Percentiles rank a stretch among this genome's conserved stretches.
Evolutionary conservation across 2,329 filamentous ascomycete genomes (phyloP).

Genomic region (Calonectria leucothoes): DNA sequence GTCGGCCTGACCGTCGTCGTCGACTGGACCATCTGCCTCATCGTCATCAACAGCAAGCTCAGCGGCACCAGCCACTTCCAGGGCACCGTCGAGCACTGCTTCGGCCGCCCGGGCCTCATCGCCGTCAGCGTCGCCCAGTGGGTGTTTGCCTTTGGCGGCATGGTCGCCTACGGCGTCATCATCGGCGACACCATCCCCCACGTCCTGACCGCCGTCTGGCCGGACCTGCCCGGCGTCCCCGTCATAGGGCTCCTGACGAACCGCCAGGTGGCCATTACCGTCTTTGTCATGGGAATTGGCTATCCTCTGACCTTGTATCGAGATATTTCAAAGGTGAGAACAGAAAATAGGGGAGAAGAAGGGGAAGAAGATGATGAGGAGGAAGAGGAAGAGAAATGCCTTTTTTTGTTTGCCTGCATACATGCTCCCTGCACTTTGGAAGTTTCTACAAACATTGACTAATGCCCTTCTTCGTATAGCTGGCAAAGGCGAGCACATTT

Average conservation of each 20-base stretch:
- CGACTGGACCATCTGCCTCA: constrained; percentile 98
- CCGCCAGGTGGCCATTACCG: constrained; percentile 84
- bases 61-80: constrained; percentile 95
- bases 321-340: constrained; percentile 90
- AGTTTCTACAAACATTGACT: constrained; percentile 13
- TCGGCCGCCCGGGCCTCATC: constrained; percentile 86
- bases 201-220: constrained; percentile 86
- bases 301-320: constrained; percentile 93
- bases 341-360: background rate
- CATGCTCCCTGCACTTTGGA: background rate
- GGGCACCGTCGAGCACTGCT: constrained; percentile 95
- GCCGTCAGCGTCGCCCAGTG: constrained; percentile 93
- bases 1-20: constrained; percentile 83
- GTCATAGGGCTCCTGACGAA: constrained; percentile 87
- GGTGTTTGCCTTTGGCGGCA: constrained; percentile 98
- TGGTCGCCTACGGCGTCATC: constrained; percentile 98
- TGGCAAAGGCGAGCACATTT: constrained; percentile 95
- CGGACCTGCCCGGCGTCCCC: constrained; percentile 75
- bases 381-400: background rate
- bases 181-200: constrained; percentile 96
- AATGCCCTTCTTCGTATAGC: constrained; percentile 58
- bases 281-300: constrained; percentile 87
- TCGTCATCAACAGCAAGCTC: constrained; percentile 97
- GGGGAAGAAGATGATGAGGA: too few species aligned
- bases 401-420: too few species aligned